Conservation (phyloP, 2,329 filamentous ascomycete genomes). For the Tolypocladium tundrense region DNA sequence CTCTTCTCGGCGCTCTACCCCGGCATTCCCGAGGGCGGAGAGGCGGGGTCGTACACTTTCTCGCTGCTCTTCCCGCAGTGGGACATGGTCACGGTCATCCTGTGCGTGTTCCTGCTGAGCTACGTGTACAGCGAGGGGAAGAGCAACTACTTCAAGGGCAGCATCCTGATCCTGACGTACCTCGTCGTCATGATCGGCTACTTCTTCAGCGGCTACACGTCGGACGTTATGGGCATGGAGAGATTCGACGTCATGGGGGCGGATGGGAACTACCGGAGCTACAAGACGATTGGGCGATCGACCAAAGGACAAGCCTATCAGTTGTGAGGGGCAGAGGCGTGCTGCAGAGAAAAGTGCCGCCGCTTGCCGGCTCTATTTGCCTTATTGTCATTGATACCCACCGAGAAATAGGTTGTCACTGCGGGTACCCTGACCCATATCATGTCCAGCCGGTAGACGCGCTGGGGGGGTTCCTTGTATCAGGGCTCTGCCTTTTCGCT, state of each 20-base stretch:
- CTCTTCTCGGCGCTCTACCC: constrained; percentile 76
- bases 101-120: constrained; percentile 91
- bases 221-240: constrained; percentile 30
- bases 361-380: not conserved
- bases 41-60: constrained; percentile 54
- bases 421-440: not conserved
- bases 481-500: not conserved
- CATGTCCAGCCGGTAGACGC: not conserved
- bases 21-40: constrained; percentile 23
- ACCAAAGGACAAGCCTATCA: constrained; percentile 19
- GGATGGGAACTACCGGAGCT: constrained; percentile 39
- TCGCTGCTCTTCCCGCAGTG: constrained; percentile 94
- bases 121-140: constrained; percentile 98
- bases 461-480: not conserved
- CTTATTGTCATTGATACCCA: not conserved
- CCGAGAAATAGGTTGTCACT: not conserved
- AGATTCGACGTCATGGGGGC: constrained; percentile 44
- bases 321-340: not conserved
- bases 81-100: constrained; percentile 96
- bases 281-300: constrained; percentile 43
- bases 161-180: constrained; percentile 86
- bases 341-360: not conserved
- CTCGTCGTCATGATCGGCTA: constrained; percentile 86
- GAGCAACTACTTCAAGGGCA: constrained; percentile 99
- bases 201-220: constrained; percentile 61